These are phyloP conservation scores for Claviceps sp. DNA, from an alignment of 2,329 filamentous ascomycete species.

Conservation along the genomic window DNA sequence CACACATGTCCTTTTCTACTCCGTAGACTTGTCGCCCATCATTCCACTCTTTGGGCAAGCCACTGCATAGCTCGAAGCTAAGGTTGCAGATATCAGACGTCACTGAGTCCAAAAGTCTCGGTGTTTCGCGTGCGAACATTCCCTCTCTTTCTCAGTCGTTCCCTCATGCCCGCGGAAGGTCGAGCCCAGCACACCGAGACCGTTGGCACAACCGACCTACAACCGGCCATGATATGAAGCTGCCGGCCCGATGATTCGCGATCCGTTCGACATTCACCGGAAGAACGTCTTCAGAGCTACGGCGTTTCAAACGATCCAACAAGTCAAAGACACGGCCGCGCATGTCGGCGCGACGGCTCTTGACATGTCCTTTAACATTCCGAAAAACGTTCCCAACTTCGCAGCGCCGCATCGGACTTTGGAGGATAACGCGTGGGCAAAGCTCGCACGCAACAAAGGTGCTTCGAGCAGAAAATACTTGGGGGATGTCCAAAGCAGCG, in stretches of 20 bases:
- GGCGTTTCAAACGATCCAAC: conserved; percentile 29
- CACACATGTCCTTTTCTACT: neutral
- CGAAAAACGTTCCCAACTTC: conserved; percentile 58
- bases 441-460: conserved; percentile 23
- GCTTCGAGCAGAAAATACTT: conserved; percentile 26
- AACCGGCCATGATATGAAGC: conserved; percentile 14
- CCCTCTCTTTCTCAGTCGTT: conserved; percentile 21
- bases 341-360: conserved; percentile 35
- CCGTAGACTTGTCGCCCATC: neutral
- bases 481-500: conserved; percentile 44
- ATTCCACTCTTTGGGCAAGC: neutral
- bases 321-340: conserved; percentile 33
- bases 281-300: conserved; percentile 35
- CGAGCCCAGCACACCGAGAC: neutral
- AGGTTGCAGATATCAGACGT: neutral
- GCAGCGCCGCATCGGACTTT: conserved; percentile 47
- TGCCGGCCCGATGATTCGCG: conserved; percentile 25
- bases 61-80: neutral
- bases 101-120: neutral
- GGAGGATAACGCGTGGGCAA: conserved; percentile 55
- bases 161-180: neutral
- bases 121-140: conserved; percentile 18
- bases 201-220: neutral
- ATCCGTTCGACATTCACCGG: conserved; percentile 31
- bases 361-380: conserved; percentile 53